Evolutionary conservation across 1,139 yeast species (phyloP).

Genomic region (Protomyces pachydermus): DNA sequence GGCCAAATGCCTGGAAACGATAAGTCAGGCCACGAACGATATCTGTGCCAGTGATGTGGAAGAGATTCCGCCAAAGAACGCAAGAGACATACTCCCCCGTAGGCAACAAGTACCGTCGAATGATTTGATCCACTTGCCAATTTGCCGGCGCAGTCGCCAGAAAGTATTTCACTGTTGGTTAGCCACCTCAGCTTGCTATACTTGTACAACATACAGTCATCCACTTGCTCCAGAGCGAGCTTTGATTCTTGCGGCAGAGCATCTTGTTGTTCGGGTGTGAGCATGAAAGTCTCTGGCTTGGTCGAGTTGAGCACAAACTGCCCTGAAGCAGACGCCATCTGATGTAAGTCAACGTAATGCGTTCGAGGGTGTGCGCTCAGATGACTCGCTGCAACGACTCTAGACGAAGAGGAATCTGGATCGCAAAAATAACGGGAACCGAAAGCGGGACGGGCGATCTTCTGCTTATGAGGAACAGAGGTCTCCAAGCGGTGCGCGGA

Average conservation of each 20-base stretch:
- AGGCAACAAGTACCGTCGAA: slow-evolving; percentile 76
- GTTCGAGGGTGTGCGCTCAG: no score
- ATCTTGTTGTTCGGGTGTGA: slow-evolving; percentile 10
- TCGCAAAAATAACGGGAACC: no score
- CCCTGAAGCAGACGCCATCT: background rate
- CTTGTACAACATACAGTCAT: background rate
- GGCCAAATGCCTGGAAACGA: slow-evolving; percentile 84
- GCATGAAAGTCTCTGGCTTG: slow-evolving; percentile 23
- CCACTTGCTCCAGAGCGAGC: slow-evolving; percentile 18
- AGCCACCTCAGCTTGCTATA: background rate
- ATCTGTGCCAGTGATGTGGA: slow-evolving; percentile 92
- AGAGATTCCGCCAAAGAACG: slow-evolving; percentile 82
- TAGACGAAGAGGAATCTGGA: no score
- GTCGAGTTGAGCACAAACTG: slow-evolving; percentile 1
- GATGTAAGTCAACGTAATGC: background rate
- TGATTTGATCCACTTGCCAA: slow-evolving; percentile 86
- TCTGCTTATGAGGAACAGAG: background rate
- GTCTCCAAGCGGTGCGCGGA: background rate
- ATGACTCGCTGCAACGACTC: no score
- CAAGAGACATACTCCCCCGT: slow-evolving; percentile 88
- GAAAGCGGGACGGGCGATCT: no score
- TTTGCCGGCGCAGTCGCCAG: slow-evolving; percentile 90
- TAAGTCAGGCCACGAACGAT: slow-evolving; percentile 87
- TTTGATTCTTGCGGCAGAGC: slow-evolving; percentile 21
- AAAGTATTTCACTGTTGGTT: slow-evolving; percentile 52